Base-by-base conservation (phyloP, 1,284 basidiomycete genomes). In the Ganoderma meredithae region DNA sequence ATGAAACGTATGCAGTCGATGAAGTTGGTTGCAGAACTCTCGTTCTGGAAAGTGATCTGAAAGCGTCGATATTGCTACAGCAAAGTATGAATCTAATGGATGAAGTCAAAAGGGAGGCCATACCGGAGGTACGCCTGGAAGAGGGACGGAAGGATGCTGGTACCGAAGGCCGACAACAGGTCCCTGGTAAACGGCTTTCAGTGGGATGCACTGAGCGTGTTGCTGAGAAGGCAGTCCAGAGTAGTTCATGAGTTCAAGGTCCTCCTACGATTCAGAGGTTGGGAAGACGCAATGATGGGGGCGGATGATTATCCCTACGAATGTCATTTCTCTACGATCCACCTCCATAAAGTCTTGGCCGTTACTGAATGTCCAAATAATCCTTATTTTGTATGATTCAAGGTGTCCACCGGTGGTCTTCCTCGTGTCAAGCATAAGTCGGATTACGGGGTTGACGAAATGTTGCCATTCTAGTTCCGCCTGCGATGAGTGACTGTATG, bases 111-210 rank as follows among this genome's bases (percentile, higher is more conserved):
- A 81, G 74, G 78, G 19, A 22, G 31, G 52, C n/a, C 66, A 10
- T 61, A 86, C 88, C 62, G 84, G 84, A 31, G 76, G 75, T 43
- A 77, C 74, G 55, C 78, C 82, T 40, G 81, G 75, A 13, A 82
- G 73, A 8, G 76, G 66, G 10, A 71, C 81, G 43, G 80, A 82
- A 53, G 85, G 84, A 72, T 90, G 81, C 52, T 91, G 80, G 75
- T 93, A 93, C 27, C 92, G 87, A 65, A 94, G 85, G 10, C 92
- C 92, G 44, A 93, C 89, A 0, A 90, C 82, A 15, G 83, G 82
- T 64, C 91, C 91, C 36, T 91, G 87, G 75, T 91, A 92, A 6
- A 93, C 90, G 8, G 90, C 92, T 76, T 92, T 94, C 44, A 94
- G 79, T 43, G 92, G 91, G 60, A 90, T 83, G 22, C 86, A 83